Conservation (phyloP, 2,329 filamentous ascomycete species). For the Alternaria panax region DNA sequence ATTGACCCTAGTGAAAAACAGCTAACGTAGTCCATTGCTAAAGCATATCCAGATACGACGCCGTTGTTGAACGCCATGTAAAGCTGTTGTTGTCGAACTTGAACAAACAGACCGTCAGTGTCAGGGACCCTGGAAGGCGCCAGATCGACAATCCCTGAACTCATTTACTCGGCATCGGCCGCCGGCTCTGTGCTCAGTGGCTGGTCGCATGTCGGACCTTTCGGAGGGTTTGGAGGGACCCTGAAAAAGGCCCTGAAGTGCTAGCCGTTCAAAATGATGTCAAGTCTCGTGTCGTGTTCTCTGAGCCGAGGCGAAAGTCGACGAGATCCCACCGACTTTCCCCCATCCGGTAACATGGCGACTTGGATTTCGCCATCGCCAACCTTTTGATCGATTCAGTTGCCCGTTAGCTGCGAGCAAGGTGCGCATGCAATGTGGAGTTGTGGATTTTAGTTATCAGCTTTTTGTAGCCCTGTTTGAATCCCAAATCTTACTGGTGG, state of each 20-base stretch:
- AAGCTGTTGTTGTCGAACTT: background rate
- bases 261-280: background rate
- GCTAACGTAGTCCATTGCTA: background rate
- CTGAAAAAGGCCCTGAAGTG: background rate
- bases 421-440: background rate
- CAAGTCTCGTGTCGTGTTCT: slow-evolving; percentile 1
- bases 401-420: background rate
- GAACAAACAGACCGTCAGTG: background rate
- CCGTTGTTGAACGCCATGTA: background rate
- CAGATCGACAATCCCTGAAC: background rate
- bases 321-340: slow-evolving; percentile 2
- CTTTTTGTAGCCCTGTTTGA: background rate
- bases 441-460: background rate
- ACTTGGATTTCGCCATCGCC: background rate
- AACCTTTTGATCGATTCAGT: background rate
- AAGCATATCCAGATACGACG: background rate
- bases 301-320: background rate
- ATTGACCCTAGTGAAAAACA: background rate
- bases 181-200: background rate
- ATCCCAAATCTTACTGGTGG: background rate
- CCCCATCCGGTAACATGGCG: background rate
- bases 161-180: background rate
- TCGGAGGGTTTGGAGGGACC: background rate
- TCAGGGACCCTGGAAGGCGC: background rate
- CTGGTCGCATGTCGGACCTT: background rate